Evolutionary conservation across 768 basidiomycete species (phyloP).

Genomic region (Suillus subaureus): DNA sequence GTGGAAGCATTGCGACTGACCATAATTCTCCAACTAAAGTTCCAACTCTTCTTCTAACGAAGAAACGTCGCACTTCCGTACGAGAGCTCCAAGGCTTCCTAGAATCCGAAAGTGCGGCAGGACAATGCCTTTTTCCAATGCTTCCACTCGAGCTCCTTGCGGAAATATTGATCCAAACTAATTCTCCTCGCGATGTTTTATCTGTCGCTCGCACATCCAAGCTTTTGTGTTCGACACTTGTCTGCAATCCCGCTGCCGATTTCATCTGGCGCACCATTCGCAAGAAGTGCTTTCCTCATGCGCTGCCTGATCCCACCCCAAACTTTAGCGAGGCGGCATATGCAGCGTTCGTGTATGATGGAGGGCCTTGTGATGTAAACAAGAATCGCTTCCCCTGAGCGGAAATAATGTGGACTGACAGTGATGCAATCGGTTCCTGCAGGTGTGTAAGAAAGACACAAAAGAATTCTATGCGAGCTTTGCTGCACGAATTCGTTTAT

Average conservation of each 20-base stretch:
- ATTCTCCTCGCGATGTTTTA: constrained; percentile 58
- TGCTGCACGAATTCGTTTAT: constrained; percentile 48
- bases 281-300: constrained; percentile 30
- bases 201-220: constrained; percentile 62
- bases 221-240: constrained; percentile 51
- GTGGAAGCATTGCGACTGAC: too few relatives aligned
- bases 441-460: constrained; percentile 44
- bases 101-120: not conserved
- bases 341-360: constrained; percentile 66
- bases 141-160: constrained; percentile 68
- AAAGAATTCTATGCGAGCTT: constrained; percentile 48
- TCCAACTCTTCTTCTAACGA: not conserved
- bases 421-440: constrained; percentile 7
- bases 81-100: not conserved
- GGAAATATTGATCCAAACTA: constrained; percentile 56
- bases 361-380: constrained; percentile 57
- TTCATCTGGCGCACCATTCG: constrained; percentile 67
- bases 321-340: constrained; percentile 58
- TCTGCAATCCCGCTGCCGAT: constrained; percentile 41
- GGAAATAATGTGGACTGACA: not conserved
- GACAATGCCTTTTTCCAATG: constrained; percentile 14
- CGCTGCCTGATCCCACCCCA: constrained; percentile 45
- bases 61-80: not conserved
- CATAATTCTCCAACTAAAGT: not conserved
- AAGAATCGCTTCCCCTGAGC: not conserved